Conservation (phyloP, 169 alveolate species). For the Babesia ovis region DNA sequence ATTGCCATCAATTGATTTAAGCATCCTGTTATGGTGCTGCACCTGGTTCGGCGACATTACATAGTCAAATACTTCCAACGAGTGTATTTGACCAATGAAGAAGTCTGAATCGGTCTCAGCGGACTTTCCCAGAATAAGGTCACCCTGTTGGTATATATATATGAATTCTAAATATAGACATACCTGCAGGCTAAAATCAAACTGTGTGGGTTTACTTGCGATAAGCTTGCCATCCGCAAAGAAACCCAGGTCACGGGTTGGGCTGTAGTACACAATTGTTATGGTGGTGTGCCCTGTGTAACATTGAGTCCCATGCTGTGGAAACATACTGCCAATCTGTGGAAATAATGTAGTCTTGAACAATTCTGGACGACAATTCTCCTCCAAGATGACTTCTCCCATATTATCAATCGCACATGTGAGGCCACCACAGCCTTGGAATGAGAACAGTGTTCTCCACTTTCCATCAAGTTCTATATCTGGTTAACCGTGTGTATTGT, state of each 20-base stretch:
- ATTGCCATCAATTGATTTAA: slow-evolving; percentile 31
- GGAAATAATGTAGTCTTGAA: slow-evolving; percentile 77
- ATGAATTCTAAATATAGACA: not conserved
- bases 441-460: slow-evolving; percentile 61
- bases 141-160: slow-evolving; percentile 35
- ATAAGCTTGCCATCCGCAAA: slow-evolving; percentile 71
- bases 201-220: slow-evolving; percentile 44
- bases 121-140: slow-evolving; percentile 64
- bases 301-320: slow-evolving; percentile 19
- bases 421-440: slow-evolving; percentile 80
- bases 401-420: slow-evolving; percentile 73
- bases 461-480: slow-evolving; percentile 46
- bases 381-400: slow-evolving; percentile 80
- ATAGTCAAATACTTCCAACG: slow-evolving; percentile 69
- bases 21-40: slow-evolving; percentile 37
- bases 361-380: slow-evolving; percentile 78
- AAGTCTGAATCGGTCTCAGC: slow-evolving; percentile 73
- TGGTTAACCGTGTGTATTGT: not conserved
- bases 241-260: slow-evolving; percentile 59
- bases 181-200: slow-evolving; percentile 71
- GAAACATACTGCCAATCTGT: slow-evolving; percentile 63
- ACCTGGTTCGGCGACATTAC: slow-evolving; percentile 79
- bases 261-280: slow-evolving; percentile 57
- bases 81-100: slow-evolving; percentile 71
- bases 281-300: slow-evolving; percentile 47